Evolutionary conservation across 164 flowering plant genomes (phyloP), one percentile per base, ranked within the genome.

Genomic region (Dillenia suffruticosa): DNA sequence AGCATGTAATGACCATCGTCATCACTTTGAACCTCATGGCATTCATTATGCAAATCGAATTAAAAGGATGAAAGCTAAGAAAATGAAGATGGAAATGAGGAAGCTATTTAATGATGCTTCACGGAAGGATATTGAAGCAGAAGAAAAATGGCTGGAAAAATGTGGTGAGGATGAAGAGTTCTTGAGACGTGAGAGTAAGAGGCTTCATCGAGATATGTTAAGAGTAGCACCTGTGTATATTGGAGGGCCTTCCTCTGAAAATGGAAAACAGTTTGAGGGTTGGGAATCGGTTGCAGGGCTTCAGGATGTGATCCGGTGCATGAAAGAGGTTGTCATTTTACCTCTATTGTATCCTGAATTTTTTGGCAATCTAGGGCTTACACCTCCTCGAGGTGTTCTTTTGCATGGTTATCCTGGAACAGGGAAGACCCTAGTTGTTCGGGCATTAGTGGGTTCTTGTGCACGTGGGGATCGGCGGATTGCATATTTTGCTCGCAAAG

Each of bases 131-230:
- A 46, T 80, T 69, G 99, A 94, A 70, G 89, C 93, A 47, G 99
- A 94, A 74, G 96, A 94, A 68, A 94, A 86, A 64, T 94, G 97
- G 99, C 70, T 94, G 68, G 99, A 94, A 74, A 87, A 93, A 64
- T 87, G 97, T 72, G 99, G 99, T 51, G 97, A 91, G 80, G 99
- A 94, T 79, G 99, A 94, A 72, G 99, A 94, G 72, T 94, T 94
- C 73, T 70, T 91, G 74, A 94, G 82, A 76, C 95, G 97, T 69
- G 99, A 91, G 66, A 83, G 92, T 71, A 89, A 84, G 80, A 91
- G 99, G 73, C 97, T 94, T 66, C 88, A 94, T 64, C 86, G 99
- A 54, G 99, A 94, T 80, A 24, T 94, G 48, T 72, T 78, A 63
- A 89, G 99, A 83, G 86, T 94, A 57, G 84, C 95, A 67, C 97